Evolutionary conservation across 2,329 filamentous ascomycete genomes (phyloP), one percentile per base, ranked within the genome.

Genomic region (Nemania sp.): DNA sequence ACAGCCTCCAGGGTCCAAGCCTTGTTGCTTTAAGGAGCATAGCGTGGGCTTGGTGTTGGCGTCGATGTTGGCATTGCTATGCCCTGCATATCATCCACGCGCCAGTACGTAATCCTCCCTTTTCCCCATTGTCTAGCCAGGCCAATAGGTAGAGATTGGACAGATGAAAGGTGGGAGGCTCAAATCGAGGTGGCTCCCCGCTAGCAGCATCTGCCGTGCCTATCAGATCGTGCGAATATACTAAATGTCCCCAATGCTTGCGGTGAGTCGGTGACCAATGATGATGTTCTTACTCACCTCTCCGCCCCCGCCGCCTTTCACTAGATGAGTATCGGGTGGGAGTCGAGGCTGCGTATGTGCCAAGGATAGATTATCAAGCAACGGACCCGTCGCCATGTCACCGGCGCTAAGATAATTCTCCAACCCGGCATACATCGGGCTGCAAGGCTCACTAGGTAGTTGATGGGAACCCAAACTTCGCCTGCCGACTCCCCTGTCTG

Each of bases 401-500:
- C 43, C 43, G 17, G 35, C 45, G 53, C 53, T 49, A 56, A 49
- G 35, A 20, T 48, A 20, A 42, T 7, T 47, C 57, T 49, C 10
- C 25, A 52, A 50, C 35, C 49, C 35, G 35, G 53, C 42, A 12
- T 53, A 42, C 48, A 45, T 60, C 48, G 53, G 58, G 58, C 58
- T 57, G 47, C 58, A 57, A 60, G 52, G 47, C 42, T 60, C 39
- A 29, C 39, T 10, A 52, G 43, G 13, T 45, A 52, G 43, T 18
- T 45, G 12, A 55, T 60, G 13, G 54, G 25, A 55, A 61, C 61
- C 61, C 58, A 63, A 63, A 46, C 49, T 48, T 57, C 45, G 47
- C 45, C 50, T 56, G 32, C 50, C 46, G 49, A 37, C 48, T 37
- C 43, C 34, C 43, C 13, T 15, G 2, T 37, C 32, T 40, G 29